Percentiles rank a stretch among this genome's conserved stretches.
Evolutionary conservation across 2,329 filamentous ascomycete genomes (phyloP).

Genomic region (Sphaerostilbella broomeana): DNA sequence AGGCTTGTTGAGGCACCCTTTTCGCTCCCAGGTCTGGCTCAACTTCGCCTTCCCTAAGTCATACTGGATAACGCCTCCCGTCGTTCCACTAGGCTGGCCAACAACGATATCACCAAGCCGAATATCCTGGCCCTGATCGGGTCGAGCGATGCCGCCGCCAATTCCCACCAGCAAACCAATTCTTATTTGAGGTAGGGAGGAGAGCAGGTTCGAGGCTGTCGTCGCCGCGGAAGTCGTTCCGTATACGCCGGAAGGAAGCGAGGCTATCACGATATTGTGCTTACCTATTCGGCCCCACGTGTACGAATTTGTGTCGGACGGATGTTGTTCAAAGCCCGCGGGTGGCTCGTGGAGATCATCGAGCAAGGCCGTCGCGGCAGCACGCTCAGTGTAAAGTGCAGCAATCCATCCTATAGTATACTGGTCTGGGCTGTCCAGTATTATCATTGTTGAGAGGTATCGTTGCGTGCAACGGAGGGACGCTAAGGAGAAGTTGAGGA

Average conservation of each 20-base stretch:
- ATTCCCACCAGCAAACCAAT: neutral
- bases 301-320: slow-evolving; percentile 21
- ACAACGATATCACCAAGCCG: neutral
- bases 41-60: neutral
- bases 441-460: too few relatives aligned
- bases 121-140: neutral
- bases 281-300: slow-evolving; percentile 19
- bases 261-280: slow-evolving; percentile 23
- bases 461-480: too few relatives aligned
- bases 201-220: slow-evolving; percentile 12
- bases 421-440: neutral
- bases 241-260: slow-evolving; percentile 16
- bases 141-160: neutral
- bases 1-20: neutral
- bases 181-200: slow-evolving; percentile 12
- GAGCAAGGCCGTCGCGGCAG: slow-evolving; percentile 21
- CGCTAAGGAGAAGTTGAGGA: too few relatives aligned
- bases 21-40: neutral
- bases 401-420: slow-evolving; percentile 23
- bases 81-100: slow-evolving; percentile 4
- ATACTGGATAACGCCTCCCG: neutral
- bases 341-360: slow-evolving; percentile 17
- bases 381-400: slow-evolving; percentile 18
- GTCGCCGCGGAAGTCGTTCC: slow-evolving; percentile 14
- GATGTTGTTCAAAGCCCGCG: slow-evolving; percentile 7